Evolutionary conservation across 352 stramenopile species (phyloP).

Genomic region (Blastocystis sp.): DNA sequence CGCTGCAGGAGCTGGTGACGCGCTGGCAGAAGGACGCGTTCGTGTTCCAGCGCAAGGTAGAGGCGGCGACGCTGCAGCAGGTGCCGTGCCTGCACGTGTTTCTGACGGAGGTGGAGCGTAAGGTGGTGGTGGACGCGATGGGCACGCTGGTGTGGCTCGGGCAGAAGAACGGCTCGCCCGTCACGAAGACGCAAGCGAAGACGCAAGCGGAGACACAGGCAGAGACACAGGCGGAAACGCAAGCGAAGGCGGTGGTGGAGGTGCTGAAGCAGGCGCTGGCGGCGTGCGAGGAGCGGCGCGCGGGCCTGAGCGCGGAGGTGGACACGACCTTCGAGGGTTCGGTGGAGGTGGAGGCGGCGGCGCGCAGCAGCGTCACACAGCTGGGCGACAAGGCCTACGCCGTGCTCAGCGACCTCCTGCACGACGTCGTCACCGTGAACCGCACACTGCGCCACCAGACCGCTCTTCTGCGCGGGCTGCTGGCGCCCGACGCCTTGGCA

Average conservation of each 20-base stretch:
- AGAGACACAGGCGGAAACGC: background rate
- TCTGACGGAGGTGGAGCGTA: slow-evolving; percentile 14
- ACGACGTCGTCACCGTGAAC: slow-evolving; percentile 29
- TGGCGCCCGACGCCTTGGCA: background rate
- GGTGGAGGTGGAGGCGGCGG: slow-evolving; percentile 22
- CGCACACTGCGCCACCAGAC: slow-evolving; percentile 15
- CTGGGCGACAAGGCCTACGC: slow-evolving; percentile 1
- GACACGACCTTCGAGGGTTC: slow-evolving; percentile 61
- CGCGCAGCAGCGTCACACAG: background rate
- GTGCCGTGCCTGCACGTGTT: background rate
- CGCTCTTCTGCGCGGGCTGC: background rate
- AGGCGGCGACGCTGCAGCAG: background rate
- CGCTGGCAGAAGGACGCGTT: background rate
- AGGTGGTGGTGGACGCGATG: slow-evolving; percentile 37
- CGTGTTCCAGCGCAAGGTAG: background rate
- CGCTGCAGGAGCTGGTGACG: slow-evolving; percentile 26
- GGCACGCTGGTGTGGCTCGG: slow-evolving; percentile 49
- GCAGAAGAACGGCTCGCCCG: background rate
- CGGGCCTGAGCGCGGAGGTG: background rate
- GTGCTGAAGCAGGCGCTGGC: background rate
- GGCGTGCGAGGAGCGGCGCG: background rate
- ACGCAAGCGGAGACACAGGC: background rate
- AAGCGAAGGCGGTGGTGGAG: background rate
- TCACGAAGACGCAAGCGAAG: background rate
- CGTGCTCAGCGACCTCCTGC: background rate